Base-by-base conservation (phyloP, 352 stramenopile species). In the Pythium apleroticum region DNA sequence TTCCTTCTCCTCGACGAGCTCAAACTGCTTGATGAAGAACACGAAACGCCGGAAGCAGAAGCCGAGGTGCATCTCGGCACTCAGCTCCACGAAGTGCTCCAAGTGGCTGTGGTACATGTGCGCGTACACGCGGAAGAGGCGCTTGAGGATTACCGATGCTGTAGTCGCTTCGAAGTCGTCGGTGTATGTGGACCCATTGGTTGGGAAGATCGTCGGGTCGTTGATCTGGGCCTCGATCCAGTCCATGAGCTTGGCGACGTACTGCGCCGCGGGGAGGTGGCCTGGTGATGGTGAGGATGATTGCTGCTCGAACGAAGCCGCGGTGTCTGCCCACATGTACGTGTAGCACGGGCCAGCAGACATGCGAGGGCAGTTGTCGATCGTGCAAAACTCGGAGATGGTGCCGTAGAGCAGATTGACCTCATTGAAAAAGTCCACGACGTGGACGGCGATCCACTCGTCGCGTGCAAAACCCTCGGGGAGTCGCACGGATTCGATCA, bases 31-130 rank as follows among this genome's bases (percentile, higher is more conserved):
- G 69, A 95, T 93, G 74, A 99, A 99, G 52, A 97, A 96, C 66
- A 99, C 88, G 65, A 98, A 99, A 45, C 97, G 93, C 77, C 98
- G 98, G 78, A 98, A 98, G 69, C 92, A 98, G 17, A 97, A 97
- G 75, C 98, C 98, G 49, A 99, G 80, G 70, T 98, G 94, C 27
- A 88, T 81, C 41, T 98, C 94, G 59, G 96, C 97, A 57, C 95
- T 84, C 52, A 98, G 78, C 50, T 89, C 86, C 30, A 89, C 86
- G 68, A 98, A 90, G 43, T 91, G 96, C 33, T 89, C 82, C 64
- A 98, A 86, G 72, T 98, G 97, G 69, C 84, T 95, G 71, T 96
- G 93, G 69, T 98, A 99, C 73, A 99, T 95, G 80, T 98, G 97
- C 49, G 94, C 96, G 73, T 98, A 99, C 5, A 99, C 93, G 7